Evolutionary conservation across 805 yeast genomes (phyloP).

Genomic region (Yarrowia sp.): DNA sequence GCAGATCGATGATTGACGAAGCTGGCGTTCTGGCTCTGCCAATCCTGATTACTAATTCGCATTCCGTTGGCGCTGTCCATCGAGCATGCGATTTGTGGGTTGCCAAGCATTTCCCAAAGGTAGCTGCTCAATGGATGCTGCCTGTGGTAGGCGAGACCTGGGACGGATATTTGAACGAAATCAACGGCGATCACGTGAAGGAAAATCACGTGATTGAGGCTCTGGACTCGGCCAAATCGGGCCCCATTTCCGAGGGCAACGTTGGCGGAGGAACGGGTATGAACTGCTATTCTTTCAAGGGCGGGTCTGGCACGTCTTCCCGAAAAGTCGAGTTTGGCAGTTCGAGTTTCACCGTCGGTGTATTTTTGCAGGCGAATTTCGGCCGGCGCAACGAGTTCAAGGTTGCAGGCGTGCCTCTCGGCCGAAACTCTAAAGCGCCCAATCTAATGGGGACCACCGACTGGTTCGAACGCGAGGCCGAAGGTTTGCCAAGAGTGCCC

Average conservation of each 20-base stretch:
- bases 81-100: conserved; percentile 17
- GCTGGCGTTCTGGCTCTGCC: conserved; percentile 27
- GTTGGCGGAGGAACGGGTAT: conserved; percentile 24
- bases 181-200: conserved; percentile 34
- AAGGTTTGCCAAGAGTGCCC: conserved; percentile 13
- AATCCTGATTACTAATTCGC: conserved; percentile 6
- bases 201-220: conserved; percentile 12
- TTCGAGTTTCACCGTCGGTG: conserved; percentile 1
- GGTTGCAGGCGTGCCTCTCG: not conserved
- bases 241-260: conserved; percentile 4
- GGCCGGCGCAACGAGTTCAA: conserved; percentile 17
- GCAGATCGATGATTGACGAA: conserved; percentile 32
- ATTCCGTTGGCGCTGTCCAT: conserved; percentile 11
- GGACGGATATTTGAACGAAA: conserved; percentile 30
- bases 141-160: conserved; percentile 27
- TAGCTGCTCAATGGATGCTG: conserved; percentile 31
- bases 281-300: conserved; percentile 37
- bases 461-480: conserved; percentile 26
- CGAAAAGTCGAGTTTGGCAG: not conserved
- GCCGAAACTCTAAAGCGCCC: conserved; percentile 12
- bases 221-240: not conserved
- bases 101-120: conserved; percentile 11
- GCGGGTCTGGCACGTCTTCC: conserved; percentile 13
- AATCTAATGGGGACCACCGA: conserved; percentile 29
- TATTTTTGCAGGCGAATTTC: conserved; percentile 23